A percentile compares a stretch with the other conserved stretches of the same genome.
These are phyloP conservation scores for Neophaeococcomyces aloes DNA, from an alignment of 2,329 filamentous ascomycete species.

Conservation along the genomic window DNA sequence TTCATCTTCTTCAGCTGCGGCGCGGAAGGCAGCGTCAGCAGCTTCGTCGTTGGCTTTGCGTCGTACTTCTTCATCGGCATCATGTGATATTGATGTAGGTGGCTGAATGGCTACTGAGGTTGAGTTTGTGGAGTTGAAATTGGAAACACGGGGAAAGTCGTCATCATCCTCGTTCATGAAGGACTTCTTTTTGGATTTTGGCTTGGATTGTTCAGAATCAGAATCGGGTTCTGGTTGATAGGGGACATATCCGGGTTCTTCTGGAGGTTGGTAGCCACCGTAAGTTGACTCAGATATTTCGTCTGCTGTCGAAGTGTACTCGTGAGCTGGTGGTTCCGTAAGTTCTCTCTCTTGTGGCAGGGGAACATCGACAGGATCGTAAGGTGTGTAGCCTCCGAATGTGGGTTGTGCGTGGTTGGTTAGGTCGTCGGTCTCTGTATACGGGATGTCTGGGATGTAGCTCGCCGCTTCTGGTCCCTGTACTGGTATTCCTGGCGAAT, in stretches of 20 bases:
- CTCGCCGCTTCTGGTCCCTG: background rate
- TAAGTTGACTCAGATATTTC: conserved; percentile 26
- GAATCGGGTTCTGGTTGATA: conserved; percentile 39
- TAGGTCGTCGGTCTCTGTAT: background rate
- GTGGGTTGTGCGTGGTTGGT: conserved; percentile 1
- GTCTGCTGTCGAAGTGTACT: conserved; percentile 8
- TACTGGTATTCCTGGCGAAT: background rate
- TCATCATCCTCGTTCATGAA: conserved; percentile 78
- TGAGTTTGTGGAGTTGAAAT: background rate
- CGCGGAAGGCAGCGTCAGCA: conserved; percentile 22
- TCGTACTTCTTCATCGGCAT: conserved; percentile 14
- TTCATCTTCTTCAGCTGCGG: conserved; percentile 20
- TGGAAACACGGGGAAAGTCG: conserved; percentile 12
- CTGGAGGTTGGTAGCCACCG: conserved; percentile 26
- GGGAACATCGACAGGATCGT: background rate
- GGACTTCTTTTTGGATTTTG: conserved; percentile 60
- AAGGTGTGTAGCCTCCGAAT: conserved; percentile 9
- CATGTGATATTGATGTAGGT: background rate
- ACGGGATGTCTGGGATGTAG: background rate
- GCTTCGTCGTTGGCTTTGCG: conserved; percentile 20
- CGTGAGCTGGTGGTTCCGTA: conserved; percentile 3
- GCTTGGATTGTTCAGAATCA: conserved; percentile 40
- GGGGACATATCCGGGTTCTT: conserved; percentile 24
- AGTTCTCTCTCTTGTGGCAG: background rate
- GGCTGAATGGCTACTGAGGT: background rate